phyloP scores from a whole-genome alignment of 2,329 filamentous ascomycete genomes.

The Trichoderma sp. region DNA sequence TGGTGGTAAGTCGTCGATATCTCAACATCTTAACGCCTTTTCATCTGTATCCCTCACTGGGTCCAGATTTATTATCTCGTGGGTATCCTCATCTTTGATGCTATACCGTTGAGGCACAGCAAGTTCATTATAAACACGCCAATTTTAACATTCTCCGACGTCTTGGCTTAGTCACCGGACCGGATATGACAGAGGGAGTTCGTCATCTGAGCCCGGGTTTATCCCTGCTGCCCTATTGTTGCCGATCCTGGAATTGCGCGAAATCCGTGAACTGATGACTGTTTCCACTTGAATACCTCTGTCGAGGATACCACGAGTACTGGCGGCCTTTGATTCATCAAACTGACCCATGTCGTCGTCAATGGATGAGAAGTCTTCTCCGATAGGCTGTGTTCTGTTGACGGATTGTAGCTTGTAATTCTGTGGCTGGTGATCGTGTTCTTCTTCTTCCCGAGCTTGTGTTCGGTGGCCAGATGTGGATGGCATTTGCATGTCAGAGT shows the following conservation, averaged over 20 bases:
- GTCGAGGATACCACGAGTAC: neutral
- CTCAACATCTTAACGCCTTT: neutral
- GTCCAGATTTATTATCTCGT: neutral
- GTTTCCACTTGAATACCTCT: conserved; percentile 8
- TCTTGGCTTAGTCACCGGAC: conserved; percentile 1
- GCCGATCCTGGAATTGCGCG: neutral
- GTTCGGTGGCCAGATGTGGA: neutral
- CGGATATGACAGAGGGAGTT: conserved; percentile 3
- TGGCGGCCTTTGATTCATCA: neutral
- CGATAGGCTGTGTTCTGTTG: neutral
- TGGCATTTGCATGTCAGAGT: neutral
- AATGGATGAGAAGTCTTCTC: conserved; percentile 6
- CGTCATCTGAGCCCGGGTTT: conserved; percentile 4
- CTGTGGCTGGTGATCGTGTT: neutral
- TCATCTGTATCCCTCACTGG: neutral
- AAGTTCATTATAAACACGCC: neutral
- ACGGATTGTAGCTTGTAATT: conserved; percentile 3
- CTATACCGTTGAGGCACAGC: neutral
- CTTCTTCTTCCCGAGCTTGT: neutral
- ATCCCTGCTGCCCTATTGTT: neutral
- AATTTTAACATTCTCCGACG: too few relatives aligned
- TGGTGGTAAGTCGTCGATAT: neutral
- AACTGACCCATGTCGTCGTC: conserved; percentile 4
- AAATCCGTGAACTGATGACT: neutral
- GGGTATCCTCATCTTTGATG: neutral